Base-by-base conservation (phyloP, 352 stramenopile genomes). In the Globisporangium yorkense region DNA sequence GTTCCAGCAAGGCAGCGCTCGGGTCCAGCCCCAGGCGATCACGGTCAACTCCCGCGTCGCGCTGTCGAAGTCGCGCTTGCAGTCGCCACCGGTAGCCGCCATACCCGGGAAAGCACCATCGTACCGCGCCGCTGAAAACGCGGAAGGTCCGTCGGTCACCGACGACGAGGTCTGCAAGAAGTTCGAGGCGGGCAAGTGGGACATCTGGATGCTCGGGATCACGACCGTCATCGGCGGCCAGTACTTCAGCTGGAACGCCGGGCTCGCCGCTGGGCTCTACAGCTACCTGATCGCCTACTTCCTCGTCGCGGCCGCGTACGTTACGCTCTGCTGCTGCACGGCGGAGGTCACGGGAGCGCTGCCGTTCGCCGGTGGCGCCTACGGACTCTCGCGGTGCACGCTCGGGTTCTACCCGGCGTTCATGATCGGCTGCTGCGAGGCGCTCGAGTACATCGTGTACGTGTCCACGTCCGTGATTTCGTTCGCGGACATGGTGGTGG, bases 171-270 rank as follows among this genome's bases (percentile, higher is more conserved):
- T 37, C 33, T 12, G 33, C 33, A 37, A 37, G 33, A 37, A 6
- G 33, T 37, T 37, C 33, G 33, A 37, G 33, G 33, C 33, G 33
- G 9, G 33, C 33, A 37, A 37, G 33, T 96, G 85, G 56, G 70
- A 77, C 49, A 66, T 77, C 61, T 75, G 54, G 60, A 62, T 70
- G 9, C 55, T 75, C 21, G 70, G 70, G 0, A 63, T 77, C 39
- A 51, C 54, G 8, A 75, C 75, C 51, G 70, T 58, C 5, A 60
- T 77, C 8, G 67, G 67, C 35, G 67, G 70, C 0, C 70, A 77
- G 56, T 72, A 70, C 61, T 72, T 75, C 35, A 64, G 57, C 54
- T 77, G 70, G 63, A 77, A 77, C 51, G 51, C 43, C 5, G 70
- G 70, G 2, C 61, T 77, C n/a, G 37, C 29, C 0, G 61, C 53